Evolutionary conservation across 257 asterid species (phyloP).

Genomic region (Ilex asprella): DNA sequence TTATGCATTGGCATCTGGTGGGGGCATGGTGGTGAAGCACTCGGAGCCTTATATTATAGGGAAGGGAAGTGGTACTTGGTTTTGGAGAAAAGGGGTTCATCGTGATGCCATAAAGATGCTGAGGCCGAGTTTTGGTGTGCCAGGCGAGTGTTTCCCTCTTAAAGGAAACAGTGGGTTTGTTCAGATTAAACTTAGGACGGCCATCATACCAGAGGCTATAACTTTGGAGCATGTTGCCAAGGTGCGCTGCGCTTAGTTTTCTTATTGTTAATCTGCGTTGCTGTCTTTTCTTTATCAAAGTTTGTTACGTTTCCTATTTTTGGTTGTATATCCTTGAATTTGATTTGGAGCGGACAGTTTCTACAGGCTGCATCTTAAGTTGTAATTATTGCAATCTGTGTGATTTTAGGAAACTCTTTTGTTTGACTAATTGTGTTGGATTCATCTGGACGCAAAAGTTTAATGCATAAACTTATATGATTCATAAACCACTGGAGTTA

Average conservation of each 20-base stretch:
- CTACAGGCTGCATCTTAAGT: not conserved
- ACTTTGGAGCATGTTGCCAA: slow-evolving; percentile 80
- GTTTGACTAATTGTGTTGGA: too few relatives aligned
- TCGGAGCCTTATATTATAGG: slow-evolving; percentile 46
- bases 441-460: too few relatives aligned
- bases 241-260: slow-evolving; percentile 26
- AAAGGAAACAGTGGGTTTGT: slow-evolving; percentile 68
- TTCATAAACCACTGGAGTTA: too few relatives aligned
- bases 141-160: slow-evolving; percentile 85
- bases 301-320: not conserved
- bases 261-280: not conserved
- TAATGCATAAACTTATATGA: too few relatives aligned
- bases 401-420: too few relatives aligned
- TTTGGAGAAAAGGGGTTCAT: slow-evolving; percentile 17
- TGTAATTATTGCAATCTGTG: too few relatives aligned
- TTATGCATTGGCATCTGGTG: slow-evolving; percentile 69
- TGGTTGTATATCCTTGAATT: not conserved
- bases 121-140: slow-evolving; percentile 94
- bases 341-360: not conserved
- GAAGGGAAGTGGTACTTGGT: slow-evolving; percentile 19
- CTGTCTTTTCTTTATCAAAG: not conserved
- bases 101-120: slow-evolving; percentile 58
- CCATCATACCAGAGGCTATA: slow-evolving; percentile 72
- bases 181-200: slow-evolving; percentile 54
- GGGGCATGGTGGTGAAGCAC: slow-evolving; percentile 69